Percentiles rank a stretch among this genome's conserved stretches.
Conservation (phyloP, 2,329 filamentous ascomycete species). For the Sphaerulina populicola region DNA sequence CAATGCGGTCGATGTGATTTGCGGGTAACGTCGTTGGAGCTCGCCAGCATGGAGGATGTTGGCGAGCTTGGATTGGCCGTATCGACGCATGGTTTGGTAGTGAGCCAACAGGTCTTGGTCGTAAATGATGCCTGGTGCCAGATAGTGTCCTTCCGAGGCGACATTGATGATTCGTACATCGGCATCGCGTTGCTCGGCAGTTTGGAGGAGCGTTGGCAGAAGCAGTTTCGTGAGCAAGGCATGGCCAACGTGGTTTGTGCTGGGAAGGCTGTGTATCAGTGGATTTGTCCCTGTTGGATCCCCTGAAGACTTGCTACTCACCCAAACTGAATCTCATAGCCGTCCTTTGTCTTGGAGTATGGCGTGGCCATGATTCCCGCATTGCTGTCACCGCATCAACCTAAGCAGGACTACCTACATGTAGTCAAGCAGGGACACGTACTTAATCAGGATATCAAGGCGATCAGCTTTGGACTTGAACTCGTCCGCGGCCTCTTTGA, state of each 20-base stretch:
- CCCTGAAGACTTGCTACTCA: not conserved
- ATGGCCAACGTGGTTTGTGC: conserved; percentile 45
- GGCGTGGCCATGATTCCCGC: conserved; percentile 37
- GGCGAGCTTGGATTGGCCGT: conserved; percentile 56
- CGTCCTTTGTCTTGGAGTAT: conserved; percentile 38
- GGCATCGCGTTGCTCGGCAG: conserved; percentile 27
- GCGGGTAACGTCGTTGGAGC: conserved; percentile 49
- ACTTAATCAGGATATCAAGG: conserved; percentile 30
- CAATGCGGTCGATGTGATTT: conserved; percentile 53
- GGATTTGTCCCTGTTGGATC: not conserved
- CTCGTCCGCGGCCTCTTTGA: conserved; percentile 38
- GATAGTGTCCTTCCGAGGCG: conserved; percentile 30
- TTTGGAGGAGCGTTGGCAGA: conserved; percentile 38
- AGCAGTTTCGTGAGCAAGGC: conserved; percentile 42
- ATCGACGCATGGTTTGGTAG: conserved; percentile 39
- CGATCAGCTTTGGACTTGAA: conserved; percentile 34
- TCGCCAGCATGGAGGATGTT: conserved; percentile 53
- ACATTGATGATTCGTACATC: conserved; percentile 44
- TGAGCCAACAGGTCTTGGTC: conserved; percentile 32
- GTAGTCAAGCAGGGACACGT: conserved; percentile 12
- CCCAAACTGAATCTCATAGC: conserved; percentile 46
- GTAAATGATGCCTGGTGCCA: conserved; percentile 30
- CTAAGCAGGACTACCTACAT: conserved; percentile 23
- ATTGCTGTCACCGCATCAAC: conserved; percentile 22
- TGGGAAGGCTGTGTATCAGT: not conserved